Evolutionary conservation across 2,329 filamentous ascomycete genomes (phyloP).

Genomic region (Monascus ruber): DNA sequence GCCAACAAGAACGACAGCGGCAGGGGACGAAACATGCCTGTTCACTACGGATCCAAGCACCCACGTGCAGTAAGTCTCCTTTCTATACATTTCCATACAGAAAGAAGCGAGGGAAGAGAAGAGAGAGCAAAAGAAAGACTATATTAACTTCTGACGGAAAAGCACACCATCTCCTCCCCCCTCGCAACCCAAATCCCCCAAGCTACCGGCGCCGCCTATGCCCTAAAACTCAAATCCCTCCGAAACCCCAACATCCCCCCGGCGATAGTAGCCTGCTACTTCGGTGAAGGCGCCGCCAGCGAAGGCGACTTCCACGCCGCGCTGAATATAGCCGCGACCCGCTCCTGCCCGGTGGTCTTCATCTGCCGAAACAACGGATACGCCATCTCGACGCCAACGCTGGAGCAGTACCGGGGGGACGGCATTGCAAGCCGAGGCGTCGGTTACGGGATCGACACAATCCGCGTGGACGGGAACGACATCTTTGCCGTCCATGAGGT

Average conservation of each 20-base stretch:
- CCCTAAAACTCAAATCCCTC: constrained; percentile 74
- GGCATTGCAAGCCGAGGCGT: constrained; percentile 78
- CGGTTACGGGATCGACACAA: constrained; percentile 88
- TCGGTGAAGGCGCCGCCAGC: constrained; percentile 80
- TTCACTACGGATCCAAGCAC: constrained; percentile 80
- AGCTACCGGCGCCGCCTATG: constrained; percentile 76
- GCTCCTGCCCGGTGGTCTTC: constrained; percentile 78
- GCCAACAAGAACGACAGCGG: constrained; percentile 72
- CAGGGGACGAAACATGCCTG: constrained; percentile 86
- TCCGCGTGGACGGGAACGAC: constrained; percentile 88
- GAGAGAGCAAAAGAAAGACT: too few species aligned
- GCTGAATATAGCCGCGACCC: constrained; percentile 79
- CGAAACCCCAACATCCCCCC: constrained; percentile 57
- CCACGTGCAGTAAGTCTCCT: constrained; percentile 60
- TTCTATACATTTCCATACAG: background rate
- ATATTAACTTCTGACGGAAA: constrained; percentile 1
- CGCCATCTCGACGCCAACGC: constrained; percentile 77
- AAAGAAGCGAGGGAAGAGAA: too few species aligned
- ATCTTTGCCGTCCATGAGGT: constrained; percentile 79
- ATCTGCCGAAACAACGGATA: constrained; percentile 90
- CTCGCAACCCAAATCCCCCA: constrained; percentile 84
- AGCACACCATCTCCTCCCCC: constrained; percentile 79
- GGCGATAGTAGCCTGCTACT: constrained; percentile 70
- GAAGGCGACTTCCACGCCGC: constrained; percentile 90
- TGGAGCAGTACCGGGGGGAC: constrained; percentile 85